Evolutionary conservation across 495 filamentous ascomycete species (phyloP).

Genomic region (Bacidia rubella): DNA sequence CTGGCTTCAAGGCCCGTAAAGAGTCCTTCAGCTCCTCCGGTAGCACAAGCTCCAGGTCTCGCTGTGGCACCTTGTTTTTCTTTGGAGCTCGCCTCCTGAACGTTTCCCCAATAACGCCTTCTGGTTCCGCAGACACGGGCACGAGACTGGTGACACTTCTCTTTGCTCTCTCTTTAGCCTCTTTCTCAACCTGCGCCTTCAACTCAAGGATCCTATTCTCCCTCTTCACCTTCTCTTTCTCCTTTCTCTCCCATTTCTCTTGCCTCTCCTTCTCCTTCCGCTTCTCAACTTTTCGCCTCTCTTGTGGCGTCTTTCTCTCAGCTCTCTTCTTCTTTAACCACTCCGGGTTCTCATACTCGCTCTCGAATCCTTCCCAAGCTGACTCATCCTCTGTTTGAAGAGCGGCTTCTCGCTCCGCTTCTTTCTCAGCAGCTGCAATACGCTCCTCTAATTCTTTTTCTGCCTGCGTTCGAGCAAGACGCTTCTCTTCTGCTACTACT

Average conservation of each 20-base stretch:
- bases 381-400: conserved; percentile 70
- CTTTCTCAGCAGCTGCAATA: conserved; percentile 43
- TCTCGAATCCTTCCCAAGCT: conserved; percentile 77
- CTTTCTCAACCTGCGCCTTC: conserved; percentile 50
- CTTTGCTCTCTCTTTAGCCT: conserved; percentile 45
- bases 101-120: conserved; percentile 37
- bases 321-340: conserved; percentile 56
- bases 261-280: conserved; percentile 73
- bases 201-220: conserved; percentile 50
- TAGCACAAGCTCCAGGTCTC: conserved; percentile 73
- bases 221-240: conserved; percentile 58
- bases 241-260: conserved; percentile 53
- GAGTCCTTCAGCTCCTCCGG: conserved; percentile 92
- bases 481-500: conserved; percentile 65
- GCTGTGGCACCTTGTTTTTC: conserved; percentile 57
- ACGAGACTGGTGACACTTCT: conserved; percentile 8
- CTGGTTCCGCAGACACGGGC: conserved; percentile 41
- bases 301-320: conserved; percentile 68
- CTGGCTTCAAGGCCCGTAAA: conserved; percentile 74
- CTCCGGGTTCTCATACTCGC: conserved; percentile 47
- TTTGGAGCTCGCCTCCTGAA: conserved; percentile 67
- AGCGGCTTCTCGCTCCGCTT: conserved; percentile 48
- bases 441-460: conserved; percentile 40
- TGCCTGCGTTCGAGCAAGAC: conserved; percentile 51
- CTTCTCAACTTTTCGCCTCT: conserved; percentile 75